Evolutionary conservation across 2,329 filamentous ascomycete genomes (phyloP).

Genomic region (Biscogniauxia sp.): DNA sequence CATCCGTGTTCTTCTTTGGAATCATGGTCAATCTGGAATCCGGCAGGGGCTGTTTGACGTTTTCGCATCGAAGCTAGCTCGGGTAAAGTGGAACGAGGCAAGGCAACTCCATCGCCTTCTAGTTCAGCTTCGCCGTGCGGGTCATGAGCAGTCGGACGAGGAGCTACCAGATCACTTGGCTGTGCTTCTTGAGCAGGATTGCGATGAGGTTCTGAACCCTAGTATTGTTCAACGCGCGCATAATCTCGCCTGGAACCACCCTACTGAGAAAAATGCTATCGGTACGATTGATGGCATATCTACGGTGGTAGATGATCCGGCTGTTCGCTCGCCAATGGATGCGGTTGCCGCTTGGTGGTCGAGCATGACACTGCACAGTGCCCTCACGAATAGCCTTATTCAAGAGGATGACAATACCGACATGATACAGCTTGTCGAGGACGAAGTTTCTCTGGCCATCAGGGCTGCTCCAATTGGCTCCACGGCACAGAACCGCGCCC

Average conservation of each 20-base stretch:
- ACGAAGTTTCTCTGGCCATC: conserved; percentile 65
- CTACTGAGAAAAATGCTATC: conserved; percentile 65
- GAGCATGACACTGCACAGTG: conserved; percentile 67
- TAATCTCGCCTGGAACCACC: conserved; percentile 84
- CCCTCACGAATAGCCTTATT: conserved; percentile 63
- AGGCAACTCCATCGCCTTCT: conserved; percentile 58
- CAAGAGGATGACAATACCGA: conserved; percentile 46
- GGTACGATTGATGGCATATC: conserved; percentile 72
- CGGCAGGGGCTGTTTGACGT: conserved; percentile 64
- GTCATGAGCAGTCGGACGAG: conserved; percentile 54
- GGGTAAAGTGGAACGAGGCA: conserved; percentile 78
- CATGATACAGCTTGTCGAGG: conserved; percentile 35
- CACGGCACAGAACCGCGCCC: conserved; percentile 60
- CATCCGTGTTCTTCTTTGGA: conserved; percentile 85
- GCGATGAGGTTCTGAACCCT: conserved; percentile 76
- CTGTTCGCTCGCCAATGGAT: conserved; percentile 83
- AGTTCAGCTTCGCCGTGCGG: conserved; percentile 40
- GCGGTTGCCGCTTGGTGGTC: conserved; percentile 92
- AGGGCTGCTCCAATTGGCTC: conserved; percentile 76
- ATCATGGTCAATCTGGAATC: conserved; percentile 63
- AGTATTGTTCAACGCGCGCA: conserved; percentile 80
- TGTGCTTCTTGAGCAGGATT: conserved; percentile 72
- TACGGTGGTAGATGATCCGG: conserved; percentile 77
- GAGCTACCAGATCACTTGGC: conserved; percentile 74
- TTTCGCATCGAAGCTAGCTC: conserved; percentile 70